Evolutionary conservation across 2,329 filamentous ascomycete species (phyloP), one percentile per base, ranked within the genome.

Genomic region (Hypoxylon sp.): DNA sequence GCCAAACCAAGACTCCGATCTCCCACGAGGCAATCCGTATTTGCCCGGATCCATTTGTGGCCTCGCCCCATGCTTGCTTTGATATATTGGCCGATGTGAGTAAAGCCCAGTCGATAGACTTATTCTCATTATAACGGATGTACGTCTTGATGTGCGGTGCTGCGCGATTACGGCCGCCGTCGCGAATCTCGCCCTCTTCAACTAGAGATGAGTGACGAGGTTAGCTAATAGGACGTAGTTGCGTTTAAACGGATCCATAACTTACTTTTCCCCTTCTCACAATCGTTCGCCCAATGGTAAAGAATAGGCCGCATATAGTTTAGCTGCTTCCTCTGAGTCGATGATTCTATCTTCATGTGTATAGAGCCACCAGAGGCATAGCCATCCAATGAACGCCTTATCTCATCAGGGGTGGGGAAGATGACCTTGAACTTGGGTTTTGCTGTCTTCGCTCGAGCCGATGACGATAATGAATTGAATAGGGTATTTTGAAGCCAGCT

Each of bases 71-170:
- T 0, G 94, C 94, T 78, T 97, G 93, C 66, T 90, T 95, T 1
- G 92, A 96, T 2, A 97, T 77, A 71, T 97, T 97, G n/a, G 94
- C 93, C n/a, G 92, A 96, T 0, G 93, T 96, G 1, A 96, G 77
- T 68, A 97, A 83, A 1, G 92, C 93, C 94, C 94, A 97, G 74
- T 96, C 91, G 39, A 96, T 89, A 0, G 79, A 78, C 1, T 73
- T 75, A 16, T 80, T 74, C n/a, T 76, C 55, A 56, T 81, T 79
- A 70, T 85, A 94, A 3, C 91, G 87, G 46, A 94, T 88, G 73
- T 96, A 97, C 0, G 93, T 97, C 77, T 97, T 97, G 75, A 97
- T 91, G 71, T 97, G 94, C 0, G 94, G 94, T 0, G 93, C 92
- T 16, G 93, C 93, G 29, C 88, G 84, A 50, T 87, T 82, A 57